Percentiles rank a stretch among this genome's conserved stretches.
Evolutionary conservation across 1,284 basidiomycete species (phyloP).

Genomic region (Rhodotorula sp.): DNA sequence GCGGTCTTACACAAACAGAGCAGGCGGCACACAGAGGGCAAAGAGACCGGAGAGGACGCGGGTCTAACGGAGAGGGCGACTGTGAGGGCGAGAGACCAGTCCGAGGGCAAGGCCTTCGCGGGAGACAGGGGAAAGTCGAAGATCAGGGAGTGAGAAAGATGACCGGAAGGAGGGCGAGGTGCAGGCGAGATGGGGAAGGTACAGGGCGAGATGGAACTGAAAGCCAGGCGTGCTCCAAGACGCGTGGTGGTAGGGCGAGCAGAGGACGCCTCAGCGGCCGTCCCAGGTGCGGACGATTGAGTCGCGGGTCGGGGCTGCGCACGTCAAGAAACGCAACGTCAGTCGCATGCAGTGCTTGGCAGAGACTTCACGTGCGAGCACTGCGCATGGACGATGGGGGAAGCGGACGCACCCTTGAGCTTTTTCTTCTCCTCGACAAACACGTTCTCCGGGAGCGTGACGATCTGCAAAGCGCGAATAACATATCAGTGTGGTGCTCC

Average conservation of each 20-base stretch:
- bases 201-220: neutral
- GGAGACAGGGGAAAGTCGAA: neutral
- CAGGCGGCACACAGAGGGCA: neutral
- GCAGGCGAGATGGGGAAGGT: neutral
- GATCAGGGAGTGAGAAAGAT: neutral
- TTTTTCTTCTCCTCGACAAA: conserved; percentile 91
- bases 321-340: neutral
- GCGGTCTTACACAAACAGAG: neutral
- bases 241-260: too few species aligned
- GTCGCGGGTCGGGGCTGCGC: conserved; percentile 72
- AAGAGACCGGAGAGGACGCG: too few species aligned
- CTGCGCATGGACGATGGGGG: too few species aligned
- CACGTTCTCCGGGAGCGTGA: conserved; percentile 92
- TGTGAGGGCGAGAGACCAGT: too few species aligned
- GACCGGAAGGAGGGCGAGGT: too few species aligned
- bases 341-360: too few species aligned
- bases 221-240: too few species aligned
- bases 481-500: neutral
- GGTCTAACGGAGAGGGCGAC: too few species aligned
- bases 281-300: conserved; percentile 34
- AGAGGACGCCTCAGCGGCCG: conserved; percentile 1
- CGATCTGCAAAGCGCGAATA: conserved; percentile 56
- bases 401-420: conserved; percentile 59
- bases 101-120: neutral
- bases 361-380: neutral